These are phyloP conservation scores for Monilinia laxa DNA, from an alignment of 2,329 filamentous ascomycete species.

Conservation along the genomic window DNA sequence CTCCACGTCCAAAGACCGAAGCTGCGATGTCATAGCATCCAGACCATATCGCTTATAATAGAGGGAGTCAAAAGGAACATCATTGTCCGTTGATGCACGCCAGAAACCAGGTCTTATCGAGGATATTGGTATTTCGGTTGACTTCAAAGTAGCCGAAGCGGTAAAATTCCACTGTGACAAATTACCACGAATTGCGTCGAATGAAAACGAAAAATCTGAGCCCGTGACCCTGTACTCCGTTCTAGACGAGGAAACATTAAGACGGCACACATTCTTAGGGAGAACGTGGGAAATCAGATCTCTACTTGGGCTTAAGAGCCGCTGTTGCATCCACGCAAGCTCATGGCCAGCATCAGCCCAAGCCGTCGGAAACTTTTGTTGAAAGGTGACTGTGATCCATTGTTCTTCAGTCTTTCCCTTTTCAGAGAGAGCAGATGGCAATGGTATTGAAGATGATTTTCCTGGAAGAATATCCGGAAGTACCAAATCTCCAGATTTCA, in stretches of 20 bases:
- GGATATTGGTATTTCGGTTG: conserved; percentile 10
- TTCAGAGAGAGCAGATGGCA: conserved; percentile 24
- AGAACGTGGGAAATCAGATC: conserved; percentile 27
- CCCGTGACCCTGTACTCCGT: conserved; percentile 39
- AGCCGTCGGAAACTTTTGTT: conserved; percentile 44
- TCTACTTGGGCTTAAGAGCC: conserved; percentile 26
- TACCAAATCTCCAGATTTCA: conserved; percentile 43
- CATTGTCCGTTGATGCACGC: conserved; percentile 66
- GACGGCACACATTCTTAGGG: conserved; percentile 25
- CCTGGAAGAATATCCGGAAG: conserved; percentile 46
- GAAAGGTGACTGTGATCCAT: conserved; percentile 39
- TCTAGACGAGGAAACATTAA: conserved; percentile 26
- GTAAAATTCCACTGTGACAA: conserved; percentile 46
- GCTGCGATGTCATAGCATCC: conserved; percentile 48
- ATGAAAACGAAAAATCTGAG: conserved; percentile 44
- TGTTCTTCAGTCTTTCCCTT: neutral
- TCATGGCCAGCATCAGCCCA: conserved; percentile 57
- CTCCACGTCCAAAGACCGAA: conserved; percentile 44
- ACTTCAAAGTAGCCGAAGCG: neutral
- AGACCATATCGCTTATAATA: conserved; percentile 59
- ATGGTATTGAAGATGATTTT: neutral
- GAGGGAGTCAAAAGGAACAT: conserved; percentile 52
- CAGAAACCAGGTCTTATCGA: conserved; percentile 49
- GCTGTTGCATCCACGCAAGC: conserved; percentile 53
- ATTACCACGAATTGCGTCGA: conserved; percentile 48